These are phyloP conservation scores for Mycena belliarum DNA, from an alignment of 768 basidiomycete genomes.

Conservation along the genomic window DNA sequence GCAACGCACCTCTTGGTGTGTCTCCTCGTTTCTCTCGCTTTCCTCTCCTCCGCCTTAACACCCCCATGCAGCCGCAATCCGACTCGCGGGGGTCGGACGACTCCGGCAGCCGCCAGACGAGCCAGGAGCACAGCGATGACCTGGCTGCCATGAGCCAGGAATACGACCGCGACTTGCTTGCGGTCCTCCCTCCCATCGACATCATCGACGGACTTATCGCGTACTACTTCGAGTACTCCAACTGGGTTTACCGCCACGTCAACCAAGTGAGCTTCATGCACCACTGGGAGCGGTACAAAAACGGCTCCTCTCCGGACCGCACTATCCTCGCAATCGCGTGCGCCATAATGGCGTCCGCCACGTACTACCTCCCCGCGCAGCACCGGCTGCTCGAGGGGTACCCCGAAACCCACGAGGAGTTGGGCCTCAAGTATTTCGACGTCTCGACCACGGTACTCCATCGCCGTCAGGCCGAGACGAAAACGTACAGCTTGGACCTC, in stretches of 20 bases:
- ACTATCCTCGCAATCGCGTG: slow-evolving; percentile 71
- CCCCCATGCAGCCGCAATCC: slow-evolving; percentile 19
- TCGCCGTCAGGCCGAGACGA: slow-evolving; percentile 59
- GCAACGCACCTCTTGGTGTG: slow-evolving; percentile 68
- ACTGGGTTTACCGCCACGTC: slow-evolving; percentile 84
- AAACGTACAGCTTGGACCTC: slow-evolving; percentile 67
- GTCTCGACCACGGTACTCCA: slow-evolving; percentile 66
- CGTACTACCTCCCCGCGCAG: slow-evolving; percentile 67
- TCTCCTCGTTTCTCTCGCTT: slow-evolving; percentile 13
- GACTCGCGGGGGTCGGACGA: slow-evolving; percentile 55
- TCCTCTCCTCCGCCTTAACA: slow-evolving; percentile 13
- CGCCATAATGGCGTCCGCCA: slow-evolving; percentile 72
- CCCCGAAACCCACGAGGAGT: slow-evolving; percentile 55
- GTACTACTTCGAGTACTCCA: slow-evolving; percentile 85
- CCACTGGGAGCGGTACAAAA: slow-evolving; percentile 77
- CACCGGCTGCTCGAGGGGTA: slow-evolving; percentile 61
- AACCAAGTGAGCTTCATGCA: slow-evolving; percentile 60
- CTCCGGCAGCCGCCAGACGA: slow-evolving; percentile 51
- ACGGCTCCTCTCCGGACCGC: slow-evolving; percentile 63
- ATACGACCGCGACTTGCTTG: slow-evolving; percentile 75
- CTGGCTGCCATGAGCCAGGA: slow-evolving; percentile 45
- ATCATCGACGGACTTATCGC: slow-evolving; percentile 71
- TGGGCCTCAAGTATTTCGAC: slow-evolving; percentile 68
- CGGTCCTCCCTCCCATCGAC: slow-evolving; percentile 62
- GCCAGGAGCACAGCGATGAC: slow-evolving; percentile 52